phyloP scores from a whole-genome alignment of 441 rosid genomes.

The Francoa sonchifolia region DNA sequence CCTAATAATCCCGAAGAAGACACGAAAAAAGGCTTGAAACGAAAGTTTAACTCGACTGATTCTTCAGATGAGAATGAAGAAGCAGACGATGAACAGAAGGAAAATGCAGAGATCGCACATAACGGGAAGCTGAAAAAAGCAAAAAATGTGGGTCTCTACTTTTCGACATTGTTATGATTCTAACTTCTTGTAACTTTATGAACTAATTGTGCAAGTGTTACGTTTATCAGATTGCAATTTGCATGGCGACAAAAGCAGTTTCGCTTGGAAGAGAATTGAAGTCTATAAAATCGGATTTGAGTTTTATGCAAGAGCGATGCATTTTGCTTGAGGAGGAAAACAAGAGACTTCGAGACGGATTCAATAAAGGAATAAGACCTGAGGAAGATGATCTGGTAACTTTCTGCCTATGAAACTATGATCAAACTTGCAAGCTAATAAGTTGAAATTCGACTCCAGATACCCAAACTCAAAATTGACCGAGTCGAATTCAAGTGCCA shows the following conservation, averaged over 20 bases:
- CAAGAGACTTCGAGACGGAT: conserved; percentile 68
- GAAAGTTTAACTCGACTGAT: conserved; percentile 41
- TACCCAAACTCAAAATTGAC: background rate
- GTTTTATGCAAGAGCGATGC: conserved; percentile 68
- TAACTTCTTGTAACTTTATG: background rate
- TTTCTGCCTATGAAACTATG: background rate
- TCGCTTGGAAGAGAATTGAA: conserved; percentile 68
- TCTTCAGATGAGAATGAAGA: conserved; percentile 21
- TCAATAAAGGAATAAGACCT: conserved; percentile 47
- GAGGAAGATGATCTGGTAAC: conserved; percentile 91
- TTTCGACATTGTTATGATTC: background rate
- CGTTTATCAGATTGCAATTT: conserved; percentile 67
- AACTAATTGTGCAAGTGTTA: background rate
- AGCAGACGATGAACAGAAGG: conserved; percentile 19
- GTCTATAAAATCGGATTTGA: conserved; percentile 50
- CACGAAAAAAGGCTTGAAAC: conserved; percentile 32
- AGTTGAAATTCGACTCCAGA: too few relatives aligned
- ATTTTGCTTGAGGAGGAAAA: conserved; percentile 73
- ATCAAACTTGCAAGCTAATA: too few relatives aligned
- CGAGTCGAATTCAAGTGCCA: too few relatives aligned
- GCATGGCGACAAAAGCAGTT: conserved; percentile 71
- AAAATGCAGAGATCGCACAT: conserved; percentile 24
- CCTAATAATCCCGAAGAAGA: too few relatives aligned
- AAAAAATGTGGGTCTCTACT: conserved; percentile 37
- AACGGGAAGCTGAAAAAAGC: conserved; percentile 46